These are phyloP conservation scores for Globisporangium mamillatum DNA, from an alignment of 352 stramenopile species.

Conservation along the genomic window DNA sequence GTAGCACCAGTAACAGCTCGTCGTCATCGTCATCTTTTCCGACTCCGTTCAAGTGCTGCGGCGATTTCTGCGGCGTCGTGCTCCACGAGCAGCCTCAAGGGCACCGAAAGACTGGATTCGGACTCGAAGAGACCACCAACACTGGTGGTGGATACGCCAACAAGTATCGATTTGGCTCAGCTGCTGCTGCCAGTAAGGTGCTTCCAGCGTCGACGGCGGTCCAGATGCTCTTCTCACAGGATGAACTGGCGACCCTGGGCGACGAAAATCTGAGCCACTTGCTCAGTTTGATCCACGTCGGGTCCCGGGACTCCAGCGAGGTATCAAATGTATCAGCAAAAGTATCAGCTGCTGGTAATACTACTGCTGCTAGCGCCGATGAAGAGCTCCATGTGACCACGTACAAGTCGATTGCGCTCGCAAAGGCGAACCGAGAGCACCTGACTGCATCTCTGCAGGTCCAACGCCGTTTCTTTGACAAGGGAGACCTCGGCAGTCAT, in stretches of 20 bases:
- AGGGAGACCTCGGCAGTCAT: neutral
- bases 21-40: conserved; percentile 30
- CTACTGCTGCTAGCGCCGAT: neutral
- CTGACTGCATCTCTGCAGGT: conserved; percentile 20
- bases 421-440: conserved; percentile 56
- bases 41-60: conserved; percentile 74
- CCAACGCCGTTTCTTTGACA: conserved; percentile 4
- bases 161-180: conserved; percentile 3
- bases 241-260: conserved; percentile 37
- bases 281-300: conserved; percentile 36
- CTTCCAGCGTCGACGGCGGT: conserved; percentile 32
- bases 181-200: conserved; percentile 8
- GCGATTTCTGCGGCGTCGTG: conserved; percentile 59
- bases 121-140: conserved; percentile 15
- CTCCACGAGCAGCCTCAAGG: conserved; percentile 30
- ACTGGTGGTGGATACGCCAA: neutral
- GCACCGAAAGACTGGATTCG: neutral
- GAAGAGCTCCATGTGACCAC: conserved; percentile 53
- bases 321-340: conserved; percentile 11
- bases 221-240: conserved; percentile 46
- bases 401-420: conserved; percentile 79
- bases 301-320: conserved; percentile 14
- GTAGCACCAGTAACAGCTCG: neutral
- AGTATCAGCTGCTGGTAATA: neutral
- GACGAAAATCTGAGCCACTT: conserved; percentile 38